phyloP scores from a whole-genome alignment of 495 filamentous ascomycete genomes.

The Tuber magnatum region DNA sequence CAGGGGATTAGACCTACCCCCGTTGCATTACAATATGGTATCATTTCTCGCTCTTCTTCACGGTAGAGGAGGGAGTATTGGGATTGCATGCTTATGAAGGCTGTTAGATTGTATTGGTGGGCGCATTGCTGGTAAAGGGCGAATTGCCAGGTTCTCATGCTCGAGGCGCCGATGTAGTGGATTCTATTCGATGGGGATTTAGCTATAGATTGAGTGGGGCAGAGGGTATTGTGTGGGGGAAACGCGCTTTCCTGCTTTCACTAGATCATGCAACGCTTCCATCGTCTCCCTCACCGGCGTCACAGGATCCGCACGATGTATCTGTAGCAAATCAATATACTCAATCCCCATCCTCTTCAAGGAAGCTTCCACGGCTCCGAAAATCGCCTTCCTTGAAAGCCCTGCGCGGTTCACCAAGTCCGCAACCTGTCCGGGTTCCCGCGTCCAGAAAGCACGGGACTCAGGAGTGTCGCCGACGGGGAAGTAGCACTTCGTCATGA shows the following conservation, averaged over 20 bases:
- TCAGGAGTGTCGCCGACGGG: constrained; percentile 44
- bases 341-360: constrained; percentile 55
- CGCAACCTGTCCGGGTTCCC: neutral
- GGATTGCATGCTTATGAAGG: constrained; percentile 70
- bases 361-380: constrained; percentile 62
- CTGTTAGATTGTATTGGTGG: constrained; percentile 58
- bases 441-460: neutral
- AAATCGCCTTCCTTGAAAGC: constrained; percentile 59
- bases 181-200: constrained; percentile 46
- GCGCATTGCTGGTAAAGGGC: constrained; percentile 50
- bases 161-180: constrained; percentile 60
- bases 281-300: constrained; percentile 63
- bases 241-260: constrained; percentile 47
- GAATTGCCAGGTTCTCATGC: constrained; percentile 63
- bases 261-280: constrained; percentile 62
- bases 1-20: constrained; percentile 67
- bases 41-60: constrained; percentile 74
- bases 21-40: constrained; percentile 60
- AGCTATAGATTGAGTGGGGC: neutral
- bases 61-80: constrained; percentile 64
- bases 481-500: constrained; percentile 70
- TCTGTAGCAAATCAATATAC: constrained; percentile 69
- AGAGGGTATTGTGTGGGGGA: neutral
- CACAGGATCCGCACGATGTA: constrained; percentile 57
- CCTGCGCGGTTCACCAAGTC: constrained; percentile 36